phyloP scores from a whole-genome alignment of 1,139 yeast genomes.

The Debaryomyces coudertii region DNA sequence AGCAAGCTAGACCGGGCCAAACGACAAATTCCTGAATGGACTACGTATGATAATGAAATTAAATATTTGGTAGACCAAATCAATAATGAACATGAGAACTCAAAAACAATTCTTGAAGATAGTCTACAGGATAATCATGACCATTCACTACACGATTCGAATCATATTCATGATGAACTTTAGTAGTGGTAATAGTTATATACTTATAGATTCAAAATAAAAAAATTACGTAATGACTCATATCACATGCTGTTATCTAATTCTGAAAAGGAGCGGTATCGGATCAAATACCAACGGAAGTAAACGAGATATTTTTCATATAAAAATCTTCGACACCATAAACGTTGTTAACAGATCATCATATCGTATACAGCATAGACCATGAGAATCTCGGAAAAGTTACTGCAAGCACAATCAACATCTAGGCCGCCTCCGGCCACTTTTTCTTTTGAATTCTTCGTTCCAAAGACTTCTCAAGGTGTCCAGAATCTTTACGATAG shows the following conservation, averaged over 20 bases:
- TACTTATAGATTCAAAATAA: slow-evolving; percentile 3
- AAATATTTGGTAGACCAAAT: slow-evolving; percentile 11
- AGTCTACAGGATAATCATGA: background rate
- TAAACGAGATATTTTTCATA: slow-evolving; percentile 5
- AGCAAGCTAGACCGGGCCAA: slow-evolving; percentile 74
- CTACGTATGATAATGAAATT: slow-evolving; percentile 59
- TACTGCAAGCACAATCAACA: slow-evolving; percentile 43
- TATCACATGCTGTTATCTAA: slow-evolving; percentile 7
- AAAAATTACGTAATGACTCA: slow-evolving; percentile 6
- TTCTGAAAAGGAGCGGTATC: slow-evolving; percentile 6
- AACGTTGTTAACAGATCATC: background rate
- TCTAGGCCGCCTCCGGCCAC: slow-evolving; percentile 56
- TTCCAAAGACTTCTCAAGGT: slow-evolving; percentile 98
- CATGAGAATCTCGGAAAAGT: slow-evolving; percentile 54
- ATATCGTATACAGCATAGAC: background rate
- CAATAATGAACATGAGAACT: background rate
- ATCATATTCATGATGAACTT: slow-evolving; percentile 15
- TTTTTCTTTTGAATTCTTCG: slow-evolving; percentile 94
- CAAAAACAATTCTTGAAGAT: background rate
- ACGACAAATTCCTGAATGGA: slow-evolving; percentile 81
- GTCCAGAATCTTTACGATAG: slow-evolving; percentile 94
- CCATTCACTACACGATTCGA: slow-evolving; percentile 5
- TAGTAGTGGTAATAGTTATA: slow-evolving; percentile 1
- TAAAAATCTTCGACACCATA: background rate
- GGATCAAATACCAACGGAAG: background rate